Evolutionary conservation across 208 protist species (phyloP), one percentile per base, ranked within the genome.

Genomic region (Leishmania turanica): DNA sequence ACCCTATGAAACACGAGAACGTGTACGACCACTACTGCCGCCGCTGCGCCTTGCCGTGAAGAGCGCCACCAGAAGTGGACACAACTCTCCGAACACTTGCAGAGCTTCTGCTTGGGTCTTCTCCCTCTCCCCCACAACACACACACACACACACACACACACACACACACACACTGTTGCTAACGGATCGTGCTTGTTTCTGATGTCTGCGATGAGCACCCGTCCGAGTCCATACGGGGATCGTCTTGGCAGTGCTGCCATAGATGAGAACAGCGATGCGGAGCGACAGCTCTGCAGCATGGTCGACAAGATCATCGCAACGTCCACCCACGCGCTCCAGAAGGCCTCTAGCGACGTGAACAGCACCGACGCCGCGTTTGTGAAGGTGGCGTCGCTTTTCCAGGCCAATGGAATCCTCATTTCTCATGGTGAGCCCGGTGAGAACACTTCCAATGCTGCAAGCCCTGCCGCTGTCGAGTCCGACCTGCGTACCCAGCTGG

Each of bases 401-500:
- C 73, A 73, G 31, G 69, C 78, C 37, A 79, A 86, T 53, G 79
- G 78, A 8, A 82, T 85, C 47, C 81, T 34, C 71, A 74, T 85
- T 15, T 37, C 71, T 1, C 65, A 75, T 17, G 81, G 54, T 47
- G 8, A 65, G 53, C 19, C 40, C 31, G 27, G 27, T 17, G 75
- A 78, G 34, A 11, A 70, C n/a, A 40, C 19, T 51, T 40, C 31
- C 37, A 70, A 34, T 19, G 4, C 45, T 5, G 42, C 64, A 75
- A 40, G 24, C 37, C 42, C 49, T 69, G 54, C 58, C 69, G 76
- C 40, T n/a, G 42, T 45, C 1, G 81, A 71, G 34, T 80, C 45
- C 1, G 62, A 40, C 0, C 81, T 93, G 54, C 79, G 80, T 21
- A 65, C 54, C 17, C 84, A 89, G 56, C 82, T 93, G 56, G 81